Conservation (phyloP, 2,329 filamentous ascomycete species). For the Tolypocladium paradoxum region DNA sequence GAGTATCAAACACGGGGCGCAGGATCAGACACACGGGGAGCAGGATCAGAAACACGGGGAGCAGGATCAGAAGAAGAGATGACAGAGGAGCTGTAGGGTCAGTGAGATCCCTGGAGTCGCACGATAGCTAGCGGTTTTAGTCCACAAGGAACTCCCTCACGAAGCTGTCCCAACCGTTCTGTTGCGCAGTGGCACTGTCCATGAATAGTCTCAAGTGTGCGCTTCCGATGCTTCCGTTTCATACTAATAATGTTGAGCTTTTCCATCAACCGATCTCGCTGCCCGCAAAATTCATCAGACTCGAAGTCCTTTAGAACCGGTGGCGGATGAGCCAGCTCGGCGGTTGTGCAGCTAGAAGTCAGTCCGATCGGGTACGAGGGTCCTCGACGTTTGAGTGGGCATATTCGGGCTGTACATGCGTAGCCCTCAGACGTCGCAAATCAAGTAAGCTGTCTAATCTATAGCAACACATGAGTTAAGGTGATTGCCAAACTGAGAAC, state of each 20-base stretch:
- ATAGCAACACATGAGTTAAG: neutral
- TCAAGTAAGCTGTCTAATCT: neutral
- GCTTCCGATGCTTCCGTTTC: neutral
- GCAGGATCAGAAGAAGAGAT: slow-evolving; percentile 11
- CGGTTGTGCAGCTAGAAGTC: neutral
- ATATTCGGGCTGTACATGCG: neutral
- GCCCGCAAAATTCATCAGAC: neutral
- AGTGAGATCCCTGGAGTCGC: neutral
- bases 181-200: neutral
- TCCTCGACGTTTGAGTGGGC: neutral
- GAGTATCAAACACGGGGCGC: slow-evolving; percentile 14
- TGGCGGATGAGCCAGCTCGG: neutral
- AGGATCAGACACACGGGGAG: slow-evolving; percentile 12
- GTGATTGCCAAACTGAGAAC: neutral
- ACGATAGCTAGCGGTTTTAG: neutral
- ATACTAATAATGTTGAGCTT: neutral
- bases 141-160: neutral
- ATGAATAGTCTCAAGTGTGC: neutral
- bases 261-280: neutral
- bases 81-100: slow-evolving; percentile 18
- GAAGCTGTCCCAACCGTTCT: neutral
- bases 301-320: neutral
- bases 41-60: slow-evolving; percentile 12
- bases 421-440: neutral
- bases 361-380: neutral